Conservation (phyloP, 1,139 yeast genomes). For the Lodderomyces theae region DNA sequence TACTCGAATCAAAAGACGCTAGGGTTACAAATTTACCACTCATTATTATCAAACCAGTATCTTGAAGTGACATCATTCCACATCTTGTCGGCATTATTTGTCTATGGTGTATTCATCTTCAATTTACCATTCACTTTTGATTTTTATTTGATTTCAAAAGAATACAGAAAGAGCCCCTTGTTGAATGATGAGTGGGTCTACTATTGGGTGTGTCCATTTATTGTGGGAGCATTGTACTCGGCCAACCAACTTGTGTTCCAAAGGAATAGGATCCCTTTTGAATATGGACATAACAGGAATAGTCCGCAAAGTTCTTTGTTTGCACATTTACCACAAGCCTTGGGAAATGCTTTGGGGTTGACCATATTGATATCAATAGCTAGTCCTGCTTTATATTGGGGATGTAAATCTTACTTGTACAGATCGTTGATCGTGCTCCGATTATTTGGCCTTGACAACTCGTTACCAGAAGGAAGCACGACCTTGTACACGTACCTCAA, state of each 20-base stretch:
- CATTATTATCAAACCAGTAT: slow-evolving; percentile 42
- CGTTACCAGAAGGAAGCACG: slow-evolving; percentile 32
- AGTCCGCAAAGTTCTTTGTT: slow-evolving; percentile 42
- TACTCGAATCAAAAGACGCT: slow-evolving; percentile 50
- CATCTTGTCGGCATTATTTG: slow-evolving; percentile 34
- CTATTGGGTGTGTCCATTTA: slow-evolving; percentile 43
- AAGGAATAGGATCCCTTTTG: slow-evolving; percentile 56
- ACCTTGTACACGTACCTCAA: slow-evolving; percentile 36
- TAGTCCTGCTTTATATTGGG: slow-evolving; percentile 48
- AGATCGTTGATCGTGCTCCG: slow-evolving; percentile 27
- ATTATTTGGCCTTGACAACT: slow-evolving; percentile 35
- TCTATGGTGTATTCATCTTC: slow-evolving; percentile 27
- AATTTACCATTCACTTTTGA: slow-evolving; percentile 28
- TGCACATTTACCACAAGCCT: slow-evolving; percentile 25
- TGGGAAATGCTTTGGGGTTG: slow-evolving; percentile 37
- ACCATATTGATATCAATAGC: slow-evolving; percentile 26
- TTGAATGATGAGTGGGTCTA: slow-evolving; percentile 63
- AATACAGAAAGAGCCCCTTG: slow-evolving; percentile 52
- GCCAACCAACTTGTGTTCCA: slow-evolving; percentile 56
- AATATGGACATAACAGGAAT: slow-evolving; percentile 40
- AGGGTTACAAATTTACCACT: slow-evolving; percentile 45
- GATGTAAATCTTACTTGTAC: slow-evolving; percentile 46
- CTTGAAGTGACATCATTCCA: slow-evolving; percentile 35
- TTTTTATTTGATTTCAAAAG: slow-evolving; percentile 40
- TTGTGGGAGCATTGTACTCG: slow-evolving; percentile 36